phyloP scores from a whole-genome alignment of 2,329 filamentous ascomycete species.

The Ceratocystis eucalypticola region DNA sequence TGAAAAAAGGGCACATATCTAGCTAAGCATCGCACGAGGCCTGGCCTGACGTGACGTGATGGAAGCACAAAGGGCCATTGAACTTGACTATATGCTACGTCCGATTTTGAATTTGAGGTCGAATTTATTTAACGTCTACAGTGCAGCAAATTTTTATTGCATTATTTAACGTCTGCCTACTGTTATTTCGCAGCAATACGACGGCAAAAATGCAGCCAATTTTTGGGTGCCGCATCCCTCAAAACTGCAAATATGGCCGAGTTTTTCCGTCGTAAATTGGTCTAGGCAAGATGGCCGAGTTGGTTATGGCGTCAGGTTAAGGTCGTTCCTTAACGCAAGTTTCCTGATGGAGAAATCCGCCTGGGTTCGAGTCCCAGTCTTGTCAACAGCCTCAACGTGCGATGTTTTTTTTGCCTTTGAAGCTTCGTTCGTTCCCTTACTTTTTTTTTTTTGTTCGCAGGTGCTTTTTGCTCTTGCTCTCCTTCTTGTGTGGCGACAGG shows the following conservation, averaged over 20 bases:
- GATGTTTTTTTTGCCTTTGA: background rate
- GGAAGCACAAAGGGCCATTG: background rate
- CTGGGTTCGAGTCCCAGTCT: conserved; percentile 20
- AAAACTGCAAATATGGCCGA: background rate
- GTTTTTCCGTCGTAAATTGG: background rate
- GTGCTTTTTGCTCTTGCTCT: too few relatives aligned
- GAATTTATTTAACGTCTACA: background rate
- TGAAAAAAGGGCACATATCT: too few relatives aligned
- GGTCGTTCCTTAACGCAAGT: conserved; percentile 21
- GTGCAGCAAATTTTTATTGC: background rate
- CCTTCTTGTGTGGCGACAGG: background rate
- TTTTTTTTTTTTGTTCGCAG: background rate
- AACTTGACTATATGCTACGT: background rate
- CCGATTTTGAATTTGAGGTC: too few relatives aligned
- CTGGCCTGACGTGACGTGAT: too few relatives aligned
- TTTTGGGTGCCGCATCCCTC: background rate
- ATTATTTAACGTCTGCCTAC: too few relatives aligned
- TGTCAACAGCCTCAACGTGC: background rate
- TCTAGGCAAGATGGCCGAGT: conserved; percentile 27
- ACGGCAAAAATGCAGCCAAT: too few relatives aligned
- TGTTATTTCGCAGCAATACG: too few relatives aligned
- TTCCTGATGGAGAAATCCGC: conserved; percentile 19
- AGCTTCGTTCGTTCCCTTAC: background rate
- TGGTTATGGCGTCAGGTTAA: conserved; percentile 29
- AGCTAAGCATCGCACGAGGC: too few relatives aligned